Percentiles rank a stretch among this genome's conserved stretches.
Conservation (phyloP, 495 filamentous ascomycete species). For the Penicillium argentinense region DNA sequence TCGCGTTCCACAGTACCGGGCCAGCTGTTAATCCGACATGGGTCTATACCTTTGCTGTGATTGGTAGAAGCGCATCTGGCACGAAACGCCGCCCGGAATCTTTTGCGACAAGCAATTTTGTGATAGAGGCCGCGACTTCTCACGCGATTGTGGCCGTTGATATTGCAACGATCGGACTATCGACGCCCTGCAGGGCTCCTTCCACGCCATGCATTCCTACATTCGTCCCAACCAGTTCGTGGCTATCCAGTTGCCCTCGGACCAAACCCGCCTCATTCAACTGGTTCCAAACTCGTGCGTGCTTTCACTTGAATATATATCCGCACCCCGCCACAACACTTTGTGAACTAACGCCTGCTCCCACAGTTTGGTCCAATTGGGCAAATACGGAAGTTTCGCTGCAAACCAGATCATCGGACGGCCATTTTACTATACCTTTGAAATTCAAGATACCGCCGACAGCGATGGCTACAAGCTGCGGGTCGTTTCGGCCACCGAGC, state of each 20-base stretch:
- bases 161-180: background rate
- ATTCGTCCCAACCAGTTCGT: conserved; percentile 65
- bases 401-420: conserved; percentile 83
- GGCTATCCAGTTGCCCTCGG: conserved; percentile 67
- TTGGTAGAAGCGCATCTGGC: conserved; percentile 10
- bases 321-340: background rate
- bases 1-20: too few species aligned
- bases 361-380: conserved; percentile 72
- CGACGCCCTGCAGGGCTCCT: background rate
- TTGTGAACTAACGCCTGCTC: conserved; percentile 12
- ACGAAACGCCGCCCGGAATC: conserved; percentile 14
- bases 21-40: too few species aligned
- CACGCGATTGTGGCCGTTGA: too few species aligned
- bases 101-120: conserved; percentile 7
- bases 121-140: background rate
- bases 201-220: conserved; percentile 41
- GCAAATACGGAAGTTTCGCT: conserved; percentile 87
- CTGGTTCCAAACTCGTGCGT: conserved; percentile 78
- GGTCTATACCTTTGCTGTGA: too few species aligned
- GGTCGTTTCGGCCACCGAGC: conserved; percentile 75
- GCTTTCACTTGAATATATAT: background rate
- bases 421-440: conserved; percentile 88
- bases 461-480: conserved; percentile 63
- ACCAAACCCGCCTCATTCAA: conserved; percentile 59
- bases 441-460: conserved; percentile 70